Conservation (phyloP, 257 asterid genomes). For the Solanum clarkiae region DNA sequence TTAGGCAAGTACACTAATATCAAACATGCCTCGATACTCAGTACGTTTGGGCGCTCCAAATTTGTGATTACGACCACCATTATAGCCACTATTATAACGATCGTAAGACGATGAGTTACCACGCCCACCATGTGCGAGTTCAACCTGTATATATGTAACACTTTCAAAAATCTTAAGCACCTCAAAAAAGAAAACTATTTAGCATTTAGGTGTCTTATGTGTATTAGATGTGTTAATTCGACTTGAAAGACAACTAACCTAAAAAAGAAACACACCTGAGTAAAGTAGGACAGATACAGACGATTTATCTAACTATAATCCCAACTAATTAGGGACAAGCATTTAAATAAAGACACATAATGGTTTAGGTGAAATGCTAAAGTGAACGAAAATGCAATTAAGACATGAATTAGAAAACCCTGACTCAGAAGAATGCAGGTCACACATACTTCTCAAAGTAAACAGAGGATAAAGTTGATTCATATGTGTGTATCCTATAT, state of each 20-base stretch:
- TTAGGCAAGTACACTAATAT: neutral
- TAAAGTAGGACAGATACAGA: neutral
- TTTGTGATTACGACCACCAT: slow-evolving; percentile 49
- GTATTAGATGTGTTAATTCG: neutral
- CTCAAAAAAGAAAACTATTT: neutral
- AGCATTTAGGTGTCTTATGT: neutral
- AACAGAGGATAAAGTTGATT: neutral
- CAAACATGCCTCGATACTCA: slow-evolving; percentile 56
- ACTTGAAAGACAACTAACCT: neutral
- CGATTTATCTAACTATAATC: neutral
- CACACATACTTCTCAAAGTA: neutral
- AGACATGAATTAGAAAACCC: neutral
- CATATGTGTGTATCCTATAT: neutral
- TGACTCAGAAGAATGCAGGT: neutral
- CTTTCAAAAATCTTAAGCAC: neutral
- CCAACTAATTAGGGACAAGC: neutral
- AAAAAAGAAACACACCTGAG: neutral
- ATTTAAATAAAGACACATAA: neutral
- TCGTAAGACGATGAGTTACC: slow-evolving; percentile 69
- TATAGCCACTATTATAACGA: slow-evolving; percentile 33
- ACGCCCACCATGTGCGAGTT: slow-evolving; percentile 98
- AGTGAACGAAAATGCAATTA: neutral
- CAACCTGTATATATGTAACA: slow-evolving; percentile 40
- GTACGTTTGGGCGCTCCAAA: slow-evolving; percentile 94
- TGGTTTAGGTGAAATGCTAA: neutral